Base-by-base conservation (phyloP, 306 rosid genomes). In the cucumber (Cucumis sativus) region DNA sequence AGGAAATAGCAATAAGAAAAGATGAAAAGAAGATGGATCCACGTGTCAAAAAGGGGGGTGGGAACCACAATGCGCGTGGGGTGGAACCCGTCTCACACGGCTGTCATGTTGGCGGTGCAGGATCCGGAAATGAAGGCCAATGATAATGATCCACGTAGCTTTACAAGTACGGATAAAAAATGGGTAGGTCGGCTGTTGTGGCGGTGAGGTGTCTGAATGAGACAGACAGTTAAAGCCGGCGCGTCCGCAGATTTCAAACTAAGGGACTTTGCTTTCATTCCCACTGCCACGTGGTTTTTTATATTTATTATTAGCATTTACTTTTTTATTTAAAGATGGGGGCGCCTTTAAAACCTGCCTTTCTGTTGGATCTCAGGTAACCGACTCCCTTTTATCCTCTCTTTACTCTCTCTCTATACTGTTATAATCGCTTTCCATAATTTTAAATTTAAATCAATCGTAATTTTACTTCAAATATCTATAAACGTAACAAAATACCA, bases 181-280 rank as follows among this genome's bases (percentile, higher is more conserved):
- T 13, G 47, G 47, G 14, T 35, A 30, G 69, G 69, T 63, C 55
- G 55, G 74, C 74, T 67, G 74, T 41, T 67, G 74, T 68, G 74
- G 75, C 57, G 75, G 78, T 59, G 78, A 55, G 78, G 66, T 75
- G 78, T 55, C 66, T 75, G 54, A 75, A 56, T 13, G 54, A 20
- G 79, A 76, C 79, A 76, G 79, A 76, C 72, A 76, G 79, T 76
- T 58, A 55, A 76, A 61, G 79, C 72, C 72, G 79, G 72, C 79
- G 71, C 58, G 79, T 75, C 68, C 21, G 67, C 55, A 39, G 52
- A 75, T 30, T 21, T 30, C 20, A 57, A 30, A 75, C 43, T 8
- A 17, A 35, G 33, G 45, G 51, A 52, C 30, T 17, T 23, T 2
- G 33, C n/a, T n/a, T 41, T 23, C 35, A n/a, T 59, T 35, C 20